Evolutionary conservation across 345 rosid genomes (phyloP).

Genomic region (Crucihimalaya himalaica): DNA sequence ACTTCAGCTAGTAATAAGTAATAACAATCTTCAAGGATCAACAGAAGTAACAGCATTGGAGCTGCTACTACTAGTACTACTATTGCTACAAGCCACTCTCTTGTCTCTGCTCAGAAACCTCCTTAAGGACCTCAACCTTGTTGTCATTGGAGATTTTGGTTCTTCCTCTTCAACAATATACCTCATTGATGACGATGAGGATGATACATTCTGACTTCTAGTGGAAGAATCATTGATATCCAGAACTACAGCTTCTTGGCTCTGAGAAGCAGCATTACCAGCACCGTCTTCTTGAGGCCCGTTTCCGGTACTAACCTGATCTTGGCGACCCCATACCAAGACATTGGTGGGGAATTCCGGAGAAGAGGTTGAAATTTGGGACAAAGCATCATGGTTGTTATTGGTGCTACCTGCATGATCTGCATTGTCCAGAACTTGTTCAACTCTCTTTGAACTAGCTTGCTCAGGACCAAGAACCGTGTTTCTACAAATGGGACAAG

Average conservation of each 20-base stretch:
- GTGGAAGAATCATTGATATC: conserved; percentile 55
- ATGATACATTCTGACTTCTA: conserved; percentile 44
- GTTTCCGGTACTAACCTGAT: conserved; percentile 60
- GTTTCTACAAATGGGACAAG: conserved; percentile 89
- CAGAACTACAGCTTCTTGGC: conserved; percentile 41
- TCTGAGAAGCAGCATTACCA: conserved; percentile 44
- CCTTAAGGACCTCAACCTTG: conserved; percentile 77
- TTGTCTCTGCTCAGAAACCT: conserved; percentile 82
- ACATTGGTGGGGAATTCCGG: conserved; percentile 84
- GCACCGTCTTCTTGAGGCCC: conserved; percentile 49
- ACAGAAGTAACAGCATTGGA: conserved; percentile 48
- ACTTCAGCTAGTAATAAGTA: conserved; percentile 29
- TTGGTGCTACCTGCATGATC: conserved; percentile 18
- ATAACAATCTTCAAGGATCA: conserved; percentile 47
- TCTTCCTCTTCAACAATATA: conserved; percentile 61
- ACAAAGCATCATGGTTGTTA: conserved; percentile 31
- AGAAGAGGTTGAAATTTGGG: conserved; percentile 46
- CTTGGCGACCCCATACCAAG: conserved; percentile 82
- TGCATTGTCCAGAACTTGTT: conserved; percentile 31
- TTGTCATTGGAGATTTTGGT: conserved; percentile 64
- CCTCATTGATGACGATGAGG: conserved; percentile 29
- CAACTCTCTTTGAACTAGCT: conserved; percentile 17
- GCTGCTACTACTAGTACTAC: conserved; percentile 36
- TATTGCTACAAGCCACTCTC: conserved; percentile 52
- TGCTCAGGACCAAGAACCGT: conserved; percentile 43